A percentile compares a stretch with the other conserved stretches of the same genome.
These are phyloP conservation scores for Luffa acutangula DNA, from an alignment of 306 rosid species.

Conservation along the genomic window DNA sequence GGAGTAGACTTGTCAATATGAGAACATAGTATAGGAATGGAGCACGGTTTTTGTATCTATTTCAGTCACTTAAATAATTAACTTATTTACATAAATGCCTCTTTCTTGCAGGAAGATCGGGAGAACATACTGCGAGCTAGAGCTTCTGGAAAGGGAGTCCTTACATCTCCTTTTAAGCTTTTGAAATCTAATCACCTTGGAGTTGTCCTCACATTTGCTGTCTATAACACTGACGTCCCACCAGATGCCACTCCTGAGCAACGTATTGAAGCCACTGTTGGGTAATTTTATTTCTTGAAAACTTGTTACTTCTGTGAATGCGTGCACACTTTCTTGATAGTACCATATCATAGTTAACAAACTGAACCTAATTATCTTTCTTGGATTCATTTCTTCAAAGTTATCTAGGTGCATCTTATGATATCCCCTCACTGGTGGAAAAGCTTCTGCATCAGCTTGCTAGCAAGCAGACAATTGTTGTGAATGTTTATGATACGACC, in stretches of 20 bases:
- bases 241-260: constrained; percentile 56
- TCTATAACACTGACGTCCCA: constrained; percentile 57
- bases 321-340: background rate
- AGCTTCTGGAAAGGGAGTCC: constrained; percentile 80
- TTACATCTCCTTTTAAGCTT: constrained; percentile 92
- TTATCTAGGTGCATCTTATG: constrained; percentile 93
- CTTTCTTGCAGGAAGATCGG: constrained; percentile 55
- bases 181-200: constrained; percentile 87
- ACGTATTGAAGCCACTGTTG: constrained; percentile 72
- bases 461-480: constrained; percentile 92
- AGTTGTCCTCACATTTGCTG: constrained; percentile 91
- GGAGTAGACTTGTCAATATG: background rate
- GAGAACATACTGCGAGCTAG: constrained; percentile 95
- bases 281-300: constrained; percentile 38
- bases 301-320: background rate
- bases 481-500: constrained; percentile 87
- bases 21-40: background rate
- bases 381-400: constrained; percentile 26
- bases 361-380: constrained; percentile 15
- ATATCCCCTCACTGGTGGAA: constrained; percentile 90
- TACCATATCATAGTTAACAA: background rate
- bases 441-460: constrained; percentile 98
- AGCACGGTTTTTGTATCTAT: background rate
- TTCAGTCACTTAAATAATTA: background rate
- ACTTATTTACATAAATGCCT: background rate